Evolutionary conservation across 768 basidiomycete species (phyloP), one percentile per base, ranked within the genome.

Genomic region (Mrakia gelida): DNA sequence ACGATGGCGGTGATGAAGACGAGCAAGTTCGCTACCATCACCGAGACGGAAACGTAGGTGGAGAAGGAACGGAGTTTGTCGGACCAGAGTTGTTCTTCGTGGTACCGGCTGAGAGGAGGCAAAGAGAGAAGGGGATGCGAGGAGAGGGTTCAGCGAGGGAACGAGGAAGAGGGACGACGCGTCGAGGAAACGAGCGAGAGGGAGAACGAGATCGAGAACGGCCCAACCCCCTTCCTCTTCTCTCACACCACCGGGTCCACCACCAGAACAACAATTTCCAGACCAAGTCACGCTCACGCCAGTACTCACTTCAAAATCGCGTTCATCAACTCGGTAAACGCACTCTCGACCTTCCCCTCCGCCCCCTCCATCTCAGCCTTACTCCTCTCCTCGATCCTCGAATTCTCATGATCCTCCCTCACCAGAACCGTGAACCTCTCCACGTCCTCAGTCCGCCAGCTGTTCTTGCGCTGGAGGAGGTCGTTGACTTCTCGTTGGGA

Each of bases 401-500:
- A 93, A 76, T 91, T 90, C 0, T 90, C 86, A 82, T 98, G 97
- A 84, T 98, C 97, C 82, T 92, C 88, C 65, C 92, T 90, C 52
- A 99, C 93, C 79, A 99, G 90, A 67, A 89, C 87, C 0, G 97
- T 98, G 86, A 98, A 98, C 32, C 91, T 88, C 54, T 88, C 84
- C 63, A 99, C 93, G 84, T 98, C 97, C 77, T 86, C 82, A 81
- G 94, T 93, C n/a, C 87, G 90, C 97, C 97, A 99, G n/a, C 84
- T 86, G 1, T 91, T 91, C 86, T 98, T 98, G 78, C 97, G 93
- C 83, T 94, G 92, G 23, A 98, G 86, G 3, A 99, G 89, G 83
- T 95, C 92, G 85, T 98, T 98, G 73, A 97, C 93, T 84, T 96
- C 92, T n/a, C 92, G 90, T 83, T 99, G 96, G 6, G 93, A 93